These are phyloP conservation scores for Cydonia oblonga DNA, from an alignment of 331 rosid genomes.

Conservation along the genomic window DNA sequence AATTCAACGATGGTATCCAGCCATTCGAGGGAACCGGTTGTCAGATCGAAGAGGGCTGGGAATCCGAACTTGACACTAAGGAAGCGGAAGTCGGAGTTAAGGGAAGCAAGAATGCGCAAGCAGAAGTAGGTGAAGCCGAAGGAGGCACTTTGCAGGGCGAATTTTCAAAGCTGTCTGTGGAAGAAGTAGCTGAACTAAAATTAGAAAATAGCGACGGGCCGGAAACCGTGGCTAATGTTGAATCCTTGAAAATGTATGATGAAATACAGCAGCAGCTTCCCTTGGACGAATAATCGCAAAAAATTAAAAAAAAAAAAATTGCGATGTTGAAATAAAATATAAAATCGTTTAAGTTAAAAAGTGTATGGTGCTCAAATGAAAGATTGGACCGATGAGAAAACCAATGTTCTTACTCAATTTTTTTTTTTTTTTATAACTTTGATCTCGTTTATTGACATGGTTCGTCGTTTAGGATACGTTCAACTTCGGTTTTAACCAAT, in stretches of 20 bases:
- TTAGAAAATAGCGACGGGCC: constrained; percentile 34
- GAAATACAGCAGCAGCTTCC: constrained; percentile 26
- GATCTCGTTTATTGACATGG: not conserved
- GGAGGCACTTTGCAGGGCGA: constrained; percentile 44
- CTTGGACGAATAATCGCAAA: constrained; percentile 27
- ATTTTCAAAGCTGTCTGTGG: constrained; percentile 49
- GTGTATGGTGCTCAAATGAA: not conserved
- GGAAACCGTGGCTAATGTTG: constrained; percentile 33
- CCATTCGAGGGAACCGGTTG: not conserved
- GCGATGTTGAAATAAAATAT: constrained; percentile 27
- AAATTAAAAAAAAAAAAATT: not conserved
- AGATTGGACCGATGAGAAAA: not conserved
- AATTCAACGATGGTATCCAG: not conserved
- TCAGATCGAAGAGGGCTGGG: not conserved
- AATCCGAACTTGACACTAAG: not conserved
- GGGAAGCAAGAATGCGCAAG: constrained; percentile 19
- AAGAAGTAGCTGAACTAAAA: constrained; percentile 14
- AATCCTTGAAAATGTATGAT: constrained; percentile 44
- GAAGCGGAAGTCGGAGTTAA: constrained; percentile 23
- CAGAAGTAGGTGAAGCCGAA: constrained; percentile 31
- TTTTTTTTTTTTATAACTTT: too few species aligned
- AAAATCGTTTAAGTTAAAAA: not conserved
- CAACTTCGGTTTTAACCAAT: not conserved
- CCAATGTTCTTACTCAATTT: not conserved
- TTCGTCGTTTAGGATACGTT: not conserved